Evolutionary conservation across 306 rosid genomes (phyloP), one percentile per base, ranked within the genome.

Genomic region (Lathyrus tuberosus): DNA sequence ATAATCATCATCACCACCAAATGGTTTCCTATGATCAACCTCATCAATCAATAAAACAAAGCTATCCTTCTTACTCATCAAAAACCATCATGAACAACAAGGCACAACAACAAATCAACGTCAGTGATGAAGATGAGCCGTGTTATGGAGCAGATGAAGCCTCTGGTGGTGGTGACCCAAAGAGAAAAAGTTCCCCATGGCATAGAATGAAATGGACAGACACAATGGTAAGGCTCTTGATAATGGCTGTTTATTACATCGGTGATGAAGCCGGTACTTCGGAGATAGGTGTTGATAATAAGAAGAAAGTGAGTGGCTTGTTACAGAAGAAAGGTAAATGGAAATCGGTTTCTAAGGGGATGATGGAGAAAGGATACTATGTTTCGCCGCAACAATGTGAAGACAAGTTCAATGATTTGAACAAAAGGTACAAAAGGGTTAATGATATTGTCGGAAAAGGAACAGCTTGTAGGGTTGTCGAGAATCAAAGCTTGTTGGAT

Each of bases 131-230:
- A 18, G 97, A 91, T 13, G 98, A 94, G 4, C 81, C 81, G 0
- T 85, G 81, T 4, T 76, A 85, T 5, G 80, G 80, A 0, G 85
- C 74, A 56, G 96, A 84, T 7, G 91, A 86, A 30, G 69, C 26
- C 24, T 75, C 41, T 33, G 56, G 77, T 5, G 83, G 82, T 0
- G 83, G 82, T 0, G 95, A 90, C 18, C 84, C 83, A 22, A 94
- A 86, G 76, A 88, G 84, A 82, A 91, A 85, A 18, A 61, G 77
- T 1, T 87, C 96, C 10, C 96, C 91, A 13, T 94, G 97, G 97
- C 99, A 94, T 62, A 89, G 99, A 81, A 94, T 94, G 99, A 94
- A 91, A 80, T 94, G 99, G 99, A 94, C 96, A 0, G 92, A 91
- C 17, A 75, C 81, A 16, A 94, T 94, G 99, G 95, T 94, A 0